Percentiles rank a stretch among this genome's conserved stretches.
Conservation (phyloP, 1,139 yeast species). For the Yamadazyma atlantica region DNA sequence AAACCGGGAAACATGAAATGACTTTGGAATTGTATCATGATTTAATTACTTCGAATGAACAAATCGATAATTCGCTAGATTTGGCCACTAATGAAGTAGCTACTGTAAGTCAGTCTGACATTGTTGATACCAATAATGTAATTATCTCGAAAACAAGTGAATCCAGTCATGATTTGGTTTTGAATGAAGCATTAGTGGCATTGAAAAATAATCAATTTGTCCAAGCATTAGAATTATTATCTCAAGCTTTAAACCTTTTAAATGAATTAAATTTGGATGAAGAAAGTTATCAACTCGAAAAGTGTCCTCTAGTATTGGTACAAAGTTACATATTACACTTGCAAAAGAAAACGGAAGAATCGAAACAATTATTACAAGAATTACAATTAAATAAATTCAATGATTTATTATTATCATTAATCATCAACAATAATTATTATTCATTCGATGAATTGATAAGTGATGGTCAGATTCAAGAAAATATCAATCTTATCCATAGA, state of each 20-base stretch:
- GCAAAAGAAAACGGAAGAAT: slow-evolving; percentile 42
- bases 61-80: slow-evolving; percentile 49
- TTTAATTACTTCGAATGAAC: slow-evolving; percentile 41
- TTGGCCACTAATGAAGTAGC: slow-evolving; percentile 70
- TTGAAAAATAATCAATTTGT: slow-evolving; percentile 45
- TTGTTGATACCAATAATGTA: neutral
- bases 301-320: slow-evolving; percentile 67
- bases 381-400: slow-evolving; percentile 22
- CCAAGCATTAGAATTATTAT: slow-evolving; percentile 47
- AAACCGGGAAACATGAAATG: slow-evolving; percentile 55
- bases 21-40: slow-evolving; percentile 58
- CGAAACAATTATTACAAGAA: slow-evolving; percentile 36
- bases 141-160: slow-evolving; percentile 6
- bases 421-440: slow-evolving; percentile 35
- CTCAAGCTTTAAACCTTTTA: slow-evolving; percentile 49
- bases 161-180: slow-evolving; percentile 41
- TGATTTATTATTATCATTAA: slow-evolving; percentile 32
- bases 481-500: slow-evolving; percentile 40
- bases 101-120: slow-evolving; percentile 53
- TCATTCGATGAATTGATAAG: slow-evolving; percentile 15
- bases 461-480: slow-evolving; percentile 12
- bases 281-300: slow-evolving; percentile 44
- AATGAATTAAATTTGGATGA: slow-evolving; percentile 37
- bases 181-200: slow-evolving; percentile 66
- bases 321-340: slow-evolving; percentile 63